These are phyloP conservation scores for Colletotrichum eremochloae DNA, from an alignment of 2,329 filamentous ascomycete species.

Conservation along the genomic window DNA sequence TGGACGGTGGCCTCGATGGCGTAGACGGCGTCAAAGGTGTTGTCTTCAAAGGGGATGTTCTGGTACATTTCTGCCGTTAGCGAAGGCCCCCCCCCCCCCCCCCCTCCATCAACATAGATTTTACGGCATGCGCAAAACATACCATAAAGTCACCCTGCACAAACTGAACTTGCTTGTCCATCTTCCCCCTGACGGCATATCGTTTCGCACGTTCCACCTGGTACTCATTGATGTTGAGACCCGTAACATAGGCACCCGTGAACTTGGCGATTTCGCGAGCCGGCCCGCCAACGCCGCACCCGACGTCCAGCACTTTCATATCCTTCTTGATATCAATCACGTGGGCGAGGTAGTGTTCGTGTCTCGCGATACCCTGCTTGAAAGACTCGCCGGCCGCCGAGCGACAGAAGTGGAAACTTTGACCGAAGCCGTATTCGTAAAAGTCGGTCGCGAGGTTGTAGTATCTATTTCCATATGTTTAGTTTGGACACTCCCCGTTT, in stretches of 20 bases:
- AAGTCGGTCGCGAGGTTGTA: constrained; percentile 97
- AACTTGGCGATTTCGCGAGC: constrained; percentile 98
- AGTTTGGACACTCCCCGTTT: background rate
- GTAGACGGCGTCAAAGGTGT: constrained; percentile 94
- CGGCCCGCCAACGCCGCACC: constrained; percentile 95
- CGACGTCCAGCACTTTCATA: constrained; percentile 94
- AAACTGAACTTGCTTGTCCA: constrained; percentile 84
- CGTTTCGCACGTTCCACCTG: constrained; percentile 93
- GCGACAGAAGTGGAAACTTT: constrained; percentile 97
- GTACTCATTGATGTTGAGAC: constrained; percentile 99
- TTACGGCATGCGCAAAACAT: constrained; percentile 29
- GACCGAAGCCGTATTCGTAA: constrained; percentile 97
- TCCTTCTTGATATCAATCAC: constrained; percentile 86
- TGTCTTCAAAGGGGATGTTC: constrained; percentile 78
- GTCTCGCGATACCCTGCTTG: constrained; percentile 90
- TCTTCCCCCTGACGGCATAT: constrained; percentile 85
- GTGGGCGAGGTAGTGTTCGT: constrained; percentile 97
- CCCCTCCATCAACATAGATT: too few species aligned
- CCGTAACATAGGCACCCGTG: constrained; percentile 87
- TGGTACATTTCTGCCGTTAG: background rate
- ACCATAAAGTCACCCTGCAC: constrained; percentile 98
- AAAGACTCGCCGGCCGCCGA: constrained; percentile 90
- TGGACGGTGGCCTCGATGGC: constrained; percentile 98
- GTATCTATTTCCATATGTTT: constrained; percentile 69
- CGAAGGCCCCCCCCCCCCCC: too few species aligned